Evolutionary conservation across 768 basidiomycete genomes (phyloP), one percentile per base, ranked within the genome.

Genomic region (Leccinum truebloodii): DNA sequence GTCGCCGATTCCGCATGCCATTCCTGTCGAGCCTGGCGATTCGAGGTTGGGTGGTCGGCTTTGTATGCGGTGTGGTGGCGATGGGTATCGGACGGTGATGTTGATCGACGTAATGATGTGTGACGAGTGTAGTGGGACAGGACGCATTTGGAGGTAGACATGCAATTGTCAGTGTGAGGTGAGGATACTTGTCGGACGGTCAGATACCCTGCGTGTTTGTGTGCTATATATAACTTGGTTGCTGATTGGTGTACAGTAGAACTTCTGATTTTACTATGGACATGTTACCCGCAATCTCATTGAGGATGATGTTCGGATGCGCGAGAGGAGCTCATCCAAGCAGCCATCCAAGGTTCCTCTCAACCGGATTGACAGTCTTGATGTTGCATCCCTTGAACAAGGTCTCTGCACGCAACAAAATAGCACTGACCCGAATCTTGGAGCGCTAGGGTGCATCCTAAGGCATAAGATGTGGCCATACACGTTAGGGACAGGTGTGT

Each of bases 11-110:
- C 80, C 79, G 0, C 72, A 80, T 18, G 72, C 83, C 14, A 63
- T 81, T 1, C 77, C 87, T 3, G 69, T 88, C 55, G 61, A 61
- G 0, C 82, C 91, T 0, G 91, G 91, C 3, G 91, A 93, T 70
- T 78, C 86, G 22, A 72, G 90, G 52, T 73, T 92, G 9, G 91
- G 90, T 3, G 91, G 92, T 0, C 65, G 73, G 49, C 55, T 81
- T 64, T 93, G 92, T 71, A 83, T 80, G 83, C 75, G 79, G 24
- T 93, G 91, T 68, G 74, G 77, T 35, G 92, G 92, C 3, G 69
- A 73, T 22, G 90, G 91, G 89, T 4, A 73, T 65, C 69, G 81
- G 35, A 76, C 77, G 26, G 75, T 86, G 55, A 72, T 89, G 50
- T 62, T 89, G 4, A 79, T 90, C 52, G 85, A 88, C 59, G 68